phyloP scores from a whole-genome alignment of 2,329 filamentous ascomycete genomes.

The Clarireedia hainanense region DNA sequence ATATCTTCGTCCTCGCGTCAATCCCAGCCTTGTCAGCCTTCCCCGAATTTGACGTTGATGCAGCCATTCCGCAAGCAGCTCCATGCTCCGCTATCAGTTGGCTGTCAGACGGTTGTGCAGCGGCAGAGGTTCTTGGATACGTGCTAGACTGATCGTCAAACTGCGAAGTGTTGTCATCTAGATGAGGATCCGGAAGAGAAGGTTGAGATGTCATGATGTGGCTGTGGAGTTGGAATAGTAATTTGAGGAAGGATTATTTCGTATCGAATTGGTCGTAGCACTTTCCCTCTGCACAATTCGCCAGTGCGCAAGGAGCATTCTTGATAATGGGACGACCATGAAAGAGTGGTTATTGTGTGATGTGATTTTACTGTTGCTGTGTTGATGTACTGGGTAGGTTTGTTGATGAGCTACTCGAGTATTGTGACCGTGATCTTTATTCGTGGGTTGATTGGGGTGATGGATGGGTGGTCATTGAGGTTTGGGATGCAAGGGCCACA shows the following conservation, averaged over 20 bases:
- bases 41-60: constrained; percentile 12
- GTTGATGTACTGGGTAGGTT: too few relatives aligned
- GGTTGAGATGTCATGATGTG: constrained; percentile 21
- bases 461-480: too few relatives aligned
- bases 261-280: constrained; percentile 14
- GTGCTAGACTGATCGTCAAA: constrained; percentile 23
- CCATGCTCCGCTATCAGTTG: constrained; percentile 16
- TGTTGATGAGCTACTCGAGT: too few relatives aligned
- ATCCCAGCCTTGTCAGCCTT: constrained; percentile 16
- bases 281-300: constrained; percentile 13
- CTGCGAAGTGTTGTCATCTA: constrained; percentile 25
- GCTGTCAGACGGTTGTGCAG: constrained; percentile 18
- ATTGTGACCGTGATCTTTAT: too few relatives aligned
- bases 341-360: neutral
- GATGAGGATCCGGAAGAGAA: constrained; percentile 19
- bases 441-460: too few relatives aligned
- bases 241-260: neutral
- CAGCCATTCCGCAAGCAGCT: constrained; percentile 7
- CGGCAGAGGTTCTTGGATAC: constrained; percentile 25
- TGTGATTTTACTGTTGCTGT: too few relatives aligned
- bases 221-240: neutral
- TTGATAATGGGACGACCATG: neutral
- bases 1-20: constrained; percentile 28
- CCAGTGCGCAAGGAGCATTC: neutral
- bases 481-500: too few relatives aligned